Evolutionary conservation across 2,329 filamentous ascomycete genomes (phyloP).

Genomic region (Xylariaceae sp.): DNA sequence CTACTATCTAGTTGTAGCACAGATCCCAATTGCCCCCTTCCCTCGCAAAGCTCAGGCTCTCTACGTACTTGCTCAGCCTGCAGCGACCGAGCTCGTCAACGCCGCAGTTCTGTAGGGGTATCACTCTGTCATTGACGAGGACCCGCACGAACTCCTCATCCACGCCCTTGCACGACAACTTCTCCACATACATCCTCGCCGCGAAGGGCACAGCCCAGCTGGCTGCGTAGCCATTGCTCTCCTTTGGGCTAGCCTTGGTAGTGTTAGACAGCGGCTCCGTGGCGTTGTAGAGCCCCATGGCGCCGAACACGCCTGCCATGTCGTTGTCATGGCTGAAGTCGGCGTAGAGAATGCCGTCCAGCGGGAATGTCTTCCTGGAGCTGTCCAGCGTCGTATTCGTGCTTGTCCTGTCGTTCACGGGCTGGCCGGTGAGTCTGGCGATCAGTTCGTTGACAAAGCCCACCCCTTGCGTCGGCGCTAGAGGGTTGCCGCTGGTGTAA

Average conservation of each 20-base stretch:
- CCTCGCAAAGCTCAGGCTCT: conserved; percentile 68
- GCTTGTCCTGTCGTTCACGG: conserved; percentile 67
- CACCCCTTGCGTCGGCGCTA: conserved; percentile 80
- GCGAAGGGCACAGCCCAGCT: conserved; percentile 80
- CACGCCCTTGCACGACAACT: conserved; percentile 59
- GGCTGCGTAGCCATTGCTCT: conserved; percentile 65
- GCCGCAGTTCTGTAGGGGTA: conserved; percentile 64
- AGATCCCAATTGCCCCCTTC: conserved; percentile 66
- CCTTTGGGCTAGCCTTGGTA: conserved; percentile 42
- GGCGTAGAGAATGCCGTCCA: conserved; percentile 65
- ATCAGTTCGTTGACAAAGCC: conserved; percentile 86
- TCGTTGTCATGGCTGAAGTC: conserved; percentile 93
- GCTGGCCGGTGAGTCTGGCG: conserved; percentile 63
- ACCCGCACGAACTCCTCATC: conserved; percentile 69
- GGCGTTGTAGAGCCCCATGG: conserved; percentile 70
- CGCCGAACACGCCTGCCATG: conserved; percentile 70
- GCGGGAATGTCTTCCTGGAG: conserved; percentile 64
- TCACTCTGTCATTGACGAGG: conserved; percentile 77
- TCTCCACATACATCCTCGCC: conserved; percentile 78
- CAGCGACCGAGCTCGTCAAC: conserved; percentile 69
- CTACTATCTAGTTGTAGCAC: conserved; percentile 44
- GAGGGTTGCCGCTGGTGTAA: conserved; percentile 67
- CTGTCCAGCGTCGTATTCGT: conserved; percentile 74
- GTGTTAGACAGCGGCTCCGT: conserved; percentile 50
- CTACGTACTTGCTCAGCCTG: conserved; percentile 61